These are phyloP conservation scores for Puccinia coronata DNA, from an alignment of 1,284 basidiomycete genomes.

Conservation along the genomic window DNA sequence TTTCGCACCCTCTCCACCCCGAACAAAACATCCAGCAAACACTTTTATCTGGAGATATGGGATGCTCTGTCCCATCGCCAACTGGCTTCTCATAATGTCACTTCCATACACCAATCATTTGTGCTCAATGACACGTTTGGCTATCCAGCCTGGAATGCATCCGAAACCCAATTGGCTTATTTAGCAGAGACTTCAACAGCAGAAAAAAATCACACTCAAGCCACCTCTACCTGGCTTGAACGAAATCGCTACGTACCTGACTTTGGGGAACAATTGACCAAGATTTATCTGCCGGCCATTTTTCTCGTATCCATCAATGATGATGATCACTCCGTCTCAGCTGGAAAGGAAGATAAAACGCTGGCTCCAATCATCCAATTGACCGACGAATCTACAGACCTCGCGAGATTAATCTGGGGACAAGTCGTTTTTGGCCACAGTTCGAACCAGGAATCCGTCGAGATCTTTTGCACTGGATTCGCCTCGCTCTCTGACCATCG, in stretches of 20 bases:
- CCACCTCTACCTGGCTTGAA: background rate
- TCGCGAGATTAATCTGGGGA: constrained; percentile 9
- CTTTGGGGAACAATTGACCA: constrained; percentile 43
- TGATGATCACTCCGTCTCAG: too few species aligned
- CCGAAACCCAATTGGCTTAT: constrained; percentile 31
- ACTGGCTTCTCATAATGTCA: constrained; percentile 13
- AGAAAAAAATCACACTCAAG: background rate
- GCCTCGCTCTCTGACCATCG: constrained; percentile 66
- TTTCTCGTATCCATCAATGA: background rate
- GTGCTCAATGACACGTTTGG: constrained; percentile 35
- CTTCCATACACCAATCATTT: constrained; percentile 23
- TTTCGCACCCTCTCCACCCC: constrained; percentile 20
- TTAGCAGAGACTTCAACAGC: constrained; percentile 25
- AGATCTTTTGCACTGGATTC: constrained; percentile 67
- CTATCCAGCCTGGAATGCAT: constrained; percentile 25
- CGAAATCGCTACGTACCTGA: constrained; percentile 34
- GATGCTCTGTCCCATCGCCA: constrained; percentile 8
- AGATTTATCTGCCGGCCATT: constrained; percentile 22
- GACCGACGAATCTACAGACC: constrained; percentile 3
- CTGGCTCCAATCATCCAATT: constrained; percentile 19
- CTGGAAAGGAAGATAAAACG: background rate
- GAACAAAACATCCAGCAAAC: background rate
- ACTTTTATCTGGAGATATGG: constrained; percentile 31
- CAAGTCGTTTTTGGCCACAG: constrained; percentile 21
- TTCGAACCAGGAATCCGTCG: background rate